Percentiles rank a stretch among this genome's conserved stretches.
These are phyloP conservation scores for Backusella tuberculispora DNA, from an alignment of 192 early-diverging fungal species.

Conservation along the genomic window DNA sequence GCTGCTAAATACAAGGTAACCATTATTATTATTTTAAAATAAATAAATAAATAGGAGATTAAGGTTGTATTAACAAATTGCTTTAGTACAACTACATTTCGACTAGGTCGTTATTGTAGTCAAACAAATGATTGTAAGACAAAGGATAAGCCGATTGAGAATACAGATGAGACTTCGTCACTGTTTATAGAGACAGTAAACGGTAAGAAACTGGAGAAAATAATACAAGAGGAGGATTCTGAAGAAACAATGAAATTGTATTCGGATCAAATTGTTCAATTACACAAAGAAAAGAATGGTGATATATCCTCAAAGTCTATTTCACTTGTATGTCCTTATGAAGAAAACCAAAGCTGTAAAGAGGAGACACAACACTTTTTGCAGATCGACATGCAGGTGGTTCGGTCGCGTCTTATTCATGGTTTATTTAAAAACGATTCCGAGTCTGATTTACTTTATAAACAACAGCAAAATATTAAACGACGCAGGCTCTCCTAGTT, in stretches of 20 bases:
- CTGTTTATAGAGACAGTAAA: not conserved
- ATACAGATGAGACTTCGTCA: not conserved
- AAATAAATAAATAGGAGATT: not conserved
- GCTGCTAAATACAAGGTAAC: not conserved
- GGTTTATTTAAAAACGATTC: not conserved
- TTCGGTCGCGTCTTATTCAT: conserved; percentile 15
- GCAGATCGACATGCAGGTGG: conserved; percentile 16
- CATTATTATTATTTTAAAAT: not conserved
- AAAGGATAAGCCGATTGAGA: not conserved
- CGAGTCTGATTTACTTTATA: not conserved
- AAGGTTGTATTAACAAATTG: not conserved
- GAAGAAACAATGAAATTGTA: not conserved
- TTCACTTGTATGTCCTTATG: not conserved
- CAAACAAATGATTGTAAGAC: not conserved
- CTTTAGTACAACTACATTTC: conserved; percentile 3
- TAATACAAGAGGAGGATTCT: not conserved
- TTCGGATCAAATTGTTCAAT: conserved; percentile 5
- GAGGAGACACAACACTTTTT: conserved; percentile 5
- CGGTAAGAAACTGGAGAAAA: not conserved
- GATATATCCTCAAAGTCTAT: not conserved
- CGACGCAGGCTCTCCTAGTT: not conserved
- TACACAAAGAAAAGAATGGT: not conserved
- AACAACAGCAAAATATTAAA: not conserved
- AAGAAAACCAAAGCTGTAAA: not conserved
- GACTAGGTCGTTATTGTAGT: conserved; percentile 12